A percentile compares a stretch with the other conserved stretches of the same genome.
These are phyloP conservation scores for Caryopteris hybrid DNA, from an alignment of 305 asterid species.

Conservation along the genomic window DNA sequence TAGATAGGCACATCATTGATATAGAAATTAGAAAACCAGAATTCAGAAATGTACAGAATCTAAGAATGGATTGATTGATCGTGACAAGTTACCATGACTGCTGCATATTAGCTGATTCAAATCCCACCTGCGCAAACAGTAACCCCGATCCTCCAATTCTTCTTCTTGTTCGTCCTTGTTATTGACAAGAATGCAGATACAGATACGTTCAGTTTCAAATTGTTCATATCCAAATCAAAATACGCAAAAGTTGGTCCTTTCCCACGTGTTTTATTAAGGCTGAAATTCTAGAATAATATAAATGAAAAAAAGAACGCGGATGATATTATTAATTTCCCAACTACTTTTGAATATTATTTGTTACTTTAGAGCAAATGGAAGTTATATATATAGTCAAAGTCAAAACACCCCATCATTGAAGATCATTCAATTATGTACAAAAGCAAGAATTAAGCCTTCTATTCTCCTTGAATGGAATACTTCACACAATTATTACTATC, in stretches of 20 bases:
- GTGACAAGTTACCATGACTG: slow-evolving; percentile 15
- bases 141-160: not conserved
- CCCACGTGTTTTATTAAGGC: no score
- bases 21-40: no score
- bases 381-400: no score
- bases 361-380: no score
- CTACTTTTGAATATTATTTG: no score
- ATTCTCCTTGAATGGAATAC: not conserved
- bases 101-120: not conserved
- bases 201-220: not conserved
- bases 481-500: slow-evolving; percentile 1
- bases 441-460: not conserved
- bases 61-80: not conserved
- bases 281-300: not conserved
- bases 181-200: not conserved
- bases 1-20: slow-evolving; percentile 1
- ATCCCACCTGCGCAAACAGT: not conserved
- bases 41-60: no score
- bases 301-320: no score
- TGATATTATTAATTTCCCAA: no score
- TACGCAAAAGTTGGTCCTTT: no score
- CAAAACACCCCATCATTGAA: no score
- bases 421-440: no score
- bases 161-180: not conserved
- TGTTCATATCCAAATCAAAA: no score